Base-by-base conservation (phyloP, 495 filamentous ascomycete species). In the Podospora anserina region DNA sequence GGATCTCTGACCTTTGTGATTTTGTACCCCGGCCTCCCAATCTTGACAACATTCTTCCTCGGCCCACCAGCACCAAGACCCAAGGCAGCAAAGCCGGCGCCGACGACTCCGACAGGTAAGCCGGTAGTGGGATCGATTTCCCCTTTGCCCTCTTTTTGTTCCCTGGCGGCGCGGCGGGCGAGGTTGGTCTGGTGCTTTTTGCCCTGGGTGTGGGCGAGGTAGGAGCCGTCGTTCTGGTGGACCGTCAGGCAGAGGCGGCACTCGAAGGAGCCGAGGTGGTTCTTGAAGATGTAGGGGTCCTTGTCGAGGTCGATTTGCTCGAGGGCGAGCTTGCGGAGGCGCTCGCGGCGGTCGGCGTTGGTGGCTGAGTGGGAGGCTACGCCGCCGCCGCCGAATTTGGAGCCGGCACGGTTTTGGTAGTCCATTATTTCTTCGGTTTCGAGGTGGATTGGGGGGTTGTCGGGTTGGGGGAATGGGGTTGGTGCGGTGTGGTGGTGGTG, bases 201-300 rank as follows among this genome's bases (percentile, higher is more conserved):
- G 61, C 95, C 95, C 80, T 99, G 95, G 11, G 95, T 99, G 82
- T 99, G 95, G 0, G 95, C 94, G 73, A 99, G 93, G 82, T 99
- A 99, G 65, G 94, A 97, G 71, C 95, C 95, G 82, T 99, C 95
- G 80, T 99, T 99, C 75, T 99, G 95, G 85, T 99, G 95, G n/a
- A 98, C 96, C 2, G 95, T 99, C 34, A 99, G 84, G 74, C 95
- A 99, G 55, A 99, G 90, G 18, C 96, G 92, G 78, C 95, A 99
- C 78, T 99, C 95, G 82, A 97, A 99, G 78, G 90, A 94, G 70
- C 95, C 95, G 71, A 98, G 92, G 75, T 99, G 95, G 83, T 99
- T 99, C 77, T 96, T 97, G 91, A 99, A 98, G 87, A 99, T 97
- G 85, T 98, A 99, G 0, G 95, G 95, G 82, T 99, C 95, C 82